phyloP scores from a whole-genome alignment of 306 rosid genomes.

The Begonia masoniana region DNA sequence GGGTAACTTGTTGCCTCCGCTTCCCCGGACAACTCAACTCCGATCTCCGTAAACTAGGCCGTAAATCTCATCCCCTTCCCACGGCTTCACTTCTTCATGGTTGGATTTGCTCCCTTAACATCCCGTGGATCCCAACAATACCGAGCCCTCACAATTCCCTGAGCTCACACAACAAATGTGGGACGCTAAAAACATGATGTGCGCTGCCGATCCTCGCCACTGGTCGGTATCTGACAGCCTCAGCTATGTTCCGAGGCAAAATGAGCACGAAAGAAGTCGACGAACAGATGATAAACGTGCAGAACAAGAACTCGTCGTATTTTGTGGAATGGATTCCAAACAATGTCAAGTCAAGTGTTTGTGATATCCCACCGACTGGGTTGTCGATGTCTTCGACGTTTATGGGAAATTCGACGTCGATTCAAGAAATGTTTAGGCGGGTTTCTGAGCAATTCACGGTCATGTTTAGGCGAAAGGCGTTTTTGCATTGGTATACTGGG shows the following conservation, averaged over 20 bases:
- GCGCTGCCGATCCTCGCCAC: conserved; percentile 83
- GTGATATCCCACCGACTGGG: conserved; percentile 76
- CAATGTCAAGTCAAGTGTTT: conserved; percentile 81
- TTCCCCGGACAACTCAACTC: conserved; percentile 94
- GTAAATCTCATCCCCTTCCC: conserved; percentile 76
- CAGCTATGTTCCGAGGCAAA: conserved; percentile 78
- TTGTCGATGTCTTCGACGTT: conserved; percentile 68
- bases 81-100: conserved; percentile 80
- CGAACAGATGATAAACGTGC: conserved; percentile 72
- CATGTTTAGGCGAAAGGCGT: conserved; percentile 84
- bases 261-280: conserved; percentile 92
- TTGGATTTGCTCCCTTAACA: conserved; percentile 79
- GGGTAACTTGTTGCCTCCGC: conserved; percentile 88
- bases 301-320: conserved; percentile 78
- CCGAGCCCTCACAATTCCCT: conserved; percentile 67
- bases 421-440: conserved; percentile 80
- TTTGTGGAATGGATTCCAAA: conserved; percentile 89
- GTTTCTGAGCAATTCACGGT: conserved; percentile 84
- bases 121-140: conserved; percentile 63
- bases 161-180: conserved; percentile 94
- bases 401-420: conserved; percentile 83
- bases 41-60: conserved; percentile 75
- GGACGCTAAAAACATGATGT: conserved; percentile 79
- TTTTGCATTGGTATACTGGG: conserved; percentile 83
- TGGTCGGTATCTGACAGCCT: conserved; percentile 77